Evolutionary conservation across 139 green algal genomes (phyloP).

Genomic region (Choricystis sp.): DNA sequence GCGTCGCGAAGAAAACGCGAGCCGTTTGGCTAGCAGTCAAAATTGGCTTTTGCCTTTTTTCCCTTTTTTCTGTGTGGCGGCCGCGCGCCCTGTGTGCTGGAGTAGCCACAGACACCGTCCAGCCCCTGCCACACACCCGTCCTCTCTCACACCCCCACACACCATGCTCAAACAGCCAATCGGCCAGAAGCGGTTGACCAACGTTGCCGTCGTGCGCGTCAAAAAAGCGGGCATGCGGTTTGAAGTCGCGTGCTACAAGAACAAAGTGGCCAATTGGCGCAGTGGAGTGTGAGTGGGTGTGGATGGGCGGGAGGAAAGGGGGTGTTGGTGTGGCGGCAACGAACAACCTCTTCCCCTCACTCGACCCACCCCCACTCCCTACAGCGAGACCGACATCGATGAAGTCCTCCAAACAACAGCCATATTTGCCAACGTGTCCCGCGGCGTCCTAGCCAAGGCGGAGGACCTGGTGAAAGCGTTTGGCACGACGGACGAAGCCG

Average conservation of each 20-base stretch:
- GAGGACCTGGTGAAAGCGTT: slow-evolving; percentile 79
- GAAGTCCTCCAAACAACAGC: slow-evolving; percentile 90
- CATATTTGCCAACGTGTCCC: slow-evolving; percentile 93
- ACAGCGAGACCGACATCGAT: slow-evolving; percentile 93
- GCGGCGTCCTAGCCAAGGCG: slow-evolving; percentile 80
- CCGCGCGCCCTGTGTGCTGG: too few relatives aligned
- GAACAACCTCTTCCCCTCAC: background rate
- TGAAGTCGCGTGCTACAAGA: slow-evolving; percentile 98
- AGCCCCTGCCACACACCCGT: background rate
- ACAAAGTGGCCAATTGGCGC: slow-evolving; percentile 88
- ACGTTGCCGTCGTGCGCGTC: slow-evolving; percentile 84
- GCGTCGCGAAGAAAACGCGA: too few relatives aligned
- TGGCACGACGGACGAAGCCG: slow-evolving; percentile 67
- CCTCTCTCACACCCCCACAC: background rate
- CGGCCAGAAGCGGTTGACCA: slow-evolving; percentile 97
- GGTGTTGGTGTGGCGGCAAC: background rate
- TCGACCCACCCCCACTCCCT: background rate
- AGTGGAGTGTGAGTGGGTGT: slow-evolving; percentile 52
- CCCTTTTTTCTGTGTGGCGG: too few relatives aligned
- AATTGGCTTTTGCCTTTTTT: too few relatives aligned
- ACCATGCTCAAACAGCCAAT: too few relatives aligned
- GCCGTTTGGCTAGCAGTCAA: too few relatives aligned
- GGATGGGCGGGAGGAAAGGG: background rate
- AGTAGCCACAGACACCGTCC: too few relatives aligned
- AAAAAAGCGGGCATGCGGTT: slow-evolving; percentile 87